Base-by-base conservation (phyloP, 345 rosid species). In the Bruguiera parviflora region DNA sequence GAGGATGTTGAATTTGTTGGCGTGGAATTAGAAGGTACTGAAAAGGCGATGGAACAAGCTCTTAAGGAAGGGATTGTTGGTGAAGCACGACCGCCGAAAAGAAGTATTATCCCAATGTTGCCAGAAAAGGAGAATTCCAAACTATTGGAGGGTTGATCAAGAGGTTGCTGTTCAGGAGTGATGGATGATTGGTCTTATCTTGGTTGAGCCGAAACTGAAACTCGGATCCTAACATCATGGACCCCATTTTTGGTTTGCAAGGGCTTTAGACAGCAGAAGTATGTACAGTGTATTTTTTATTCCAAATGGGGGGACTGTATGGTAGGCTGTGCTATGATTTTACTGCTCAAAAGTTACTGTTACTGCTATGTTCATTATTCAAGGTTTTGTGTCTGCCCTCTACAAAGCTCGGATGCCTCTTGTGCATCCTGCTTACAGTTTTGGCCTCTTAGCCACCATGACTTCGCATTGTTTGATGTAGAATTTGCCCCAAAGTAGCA, bases 1-100 rank as follows among this genome's bases (percentile, higher is more conserved):
- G 97, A 95, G 79, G 99, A 95, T 73, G 94, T 92, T 57, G 99
- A 95, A 77, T 92, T 90, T 72, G 96, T 92, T 15, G 99, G 99
- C 4, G 92, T 92, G 58, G 98, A 92, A 77, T 62, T 84, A 57
- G 92, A 90, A 84, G 96, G 98, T 20, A 86, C 96, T 1, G 94
- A 88, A 85, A 90, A 85, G 83, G 98, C 94, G 55, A 95, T 92
- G 99, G 96, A 92, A n/a, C 96, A 88, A 66, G 97, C 97, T 63
- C 85, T 90, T 22, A 90, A 89, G 77, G 94, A 95, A 73, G 97
- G 96, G 37, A 95, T 89, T 51, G 97, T 92, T 20, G 96, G 94
- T 43, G 99, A 90, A 78, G 98, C 98, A 5, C 96, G 92, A 57
- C 94, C 94, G 3, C 61, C 90, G 68, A 95, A 90, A 77, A 82